These are phyloP conservation scores for Sclerotinia borealis DNA, from an alignment of 2,329 filamentous ascomycete genomes.

Conservation along the genomic window DNA sequence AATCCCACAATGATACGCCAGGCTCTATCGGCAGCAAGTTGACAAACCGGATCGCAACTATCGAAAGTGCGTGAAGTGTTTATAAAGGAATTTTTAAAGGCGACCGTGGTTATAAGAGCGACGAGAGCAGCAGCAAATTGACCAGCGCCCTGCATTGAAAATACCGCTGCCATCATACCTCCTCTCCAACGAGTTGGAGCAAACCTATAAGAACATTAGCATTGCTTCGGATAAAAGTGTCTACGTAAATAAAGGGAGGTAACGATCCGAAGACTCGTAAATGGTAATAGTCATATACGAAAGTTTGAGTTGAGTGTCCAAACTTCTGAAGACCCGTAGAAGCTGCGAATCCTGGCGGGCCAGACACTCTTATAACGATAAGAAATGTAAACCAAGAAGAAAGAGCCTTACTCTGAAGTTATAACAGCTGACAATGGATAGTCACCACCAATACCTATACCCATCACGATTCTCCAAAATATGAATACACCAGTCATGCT, in stretches of 20 bases:
- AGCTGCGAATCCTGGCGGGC: neutral
- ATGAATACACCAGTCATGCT: conserved; percentile 56
- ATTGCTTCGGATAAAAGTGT: neutral
- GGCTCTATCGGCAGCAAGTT: conserved; percentile 67
- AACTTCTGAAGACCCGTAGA: too few species aligned
- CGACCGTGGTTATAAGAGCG: conserved; percentile 60
- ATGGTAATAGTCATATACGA: neutral
- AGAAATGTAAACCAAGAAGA: neutral
- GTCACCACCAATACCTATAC: conserved; percentile 73
- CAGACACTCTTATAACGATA: neutral
- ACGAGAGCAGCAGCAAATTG: conserved; percentile 67
- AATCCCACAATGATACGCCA: conserved; percentile 79
- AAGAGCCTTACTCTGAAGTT: conserved; percentile 58
- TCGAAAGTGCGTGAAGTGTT: conserved; percentile 38
- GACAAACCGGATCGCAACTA: conserved; percentile 57
- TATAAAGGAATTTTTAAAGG: conserved; percentile 51
- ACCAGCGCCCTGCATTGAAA: conserved; percentile 81
- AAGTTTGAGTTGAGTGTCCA: too few species aligned
- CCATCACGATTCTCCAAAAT: conserved; percentile 75
- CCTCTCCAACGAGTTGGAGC: conserved; percentile 76
- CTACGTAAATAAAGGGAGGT: neutral
- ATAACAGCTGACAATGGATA: conserved; percentile 70
- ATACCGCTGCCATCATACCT: conserved; percentile 77
- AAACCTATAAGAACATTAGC: conserved; percentile 44
- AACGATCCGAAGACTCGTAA: neutral